Percentiles rank a stretch among this genome's conserved stretches.
phyloP scores from a whole-genome alignment of 768 basidiomycete genomes.

The Lyophyllum atratum region DNA sequence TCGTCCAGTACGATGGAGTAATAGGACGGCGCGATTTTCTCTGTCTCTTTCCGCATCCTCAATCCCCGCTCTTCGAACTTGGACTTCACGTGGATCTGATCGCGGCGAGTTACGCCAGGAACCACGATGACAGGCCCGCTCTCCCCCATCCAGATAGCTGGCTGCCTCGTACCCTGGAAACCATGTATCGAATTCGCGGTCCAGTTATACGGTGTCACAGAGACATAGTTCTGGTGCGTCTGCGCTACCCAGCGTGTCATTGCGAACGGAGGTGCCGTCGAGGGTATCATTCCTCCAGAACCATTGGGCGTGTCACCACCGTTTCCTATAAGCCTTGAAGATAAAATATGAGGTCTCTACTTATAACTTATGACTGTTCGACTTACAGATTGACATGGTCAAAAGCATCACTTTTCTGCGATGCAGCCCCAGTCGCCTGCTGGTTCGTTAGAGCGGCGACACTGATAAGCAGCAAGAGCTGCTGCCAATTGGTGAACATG shows the following conservation, averaged over 20 bases:
- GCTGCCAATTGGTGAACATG: neutral
- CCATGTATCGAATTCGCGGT: conserved; percentile 61
- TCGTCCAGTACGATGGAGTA: conserved; percentile 62
- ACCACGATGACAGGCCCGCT: conserved; percentile 63
- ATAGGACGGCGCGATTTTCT: conserved; percentile 53
- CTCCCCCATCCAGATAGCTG: conserved; percentile 90
- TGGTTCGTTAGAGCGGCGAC: neutral
- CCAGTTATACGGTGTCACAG: conserved; percentile 70
- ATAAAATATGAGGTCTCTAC: neutral
- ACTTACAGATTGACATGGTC: conserved; percentile 34
- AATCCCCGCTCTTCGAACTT: conserved; percentile 64
- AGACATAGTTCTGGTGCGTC: conserved; percentile 76
- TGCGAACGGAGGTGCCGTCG: conserved; percentile 74
- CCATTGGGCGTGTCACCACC: conserved; percentile 70
- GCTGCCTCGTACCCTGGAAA: conserved; percentile 80
- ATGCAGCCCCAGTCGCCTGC: neutral
- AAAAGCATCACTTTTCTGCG: conserved; percentile 18
- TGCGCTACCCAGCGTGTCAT: conserved; percentile 89
- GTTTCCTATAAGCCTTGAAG: conserved; percentile 61
- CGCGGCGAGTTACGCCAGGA: conserved; percentile 46
- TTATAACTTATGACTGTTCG: too few relatives aligned
- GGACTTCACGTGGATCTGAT: conserved; percentile 40
- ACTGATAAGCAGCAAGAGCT: neutral
- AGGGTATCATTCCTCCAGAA: conserved; percentile 79
- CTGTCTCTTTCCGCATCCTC: conserved; percentile 49